Base-by-base conservation (phyloP, 225 moss, liverwort and hornwort genomes). In the Pseudisothecium myosuroides region DNA sequence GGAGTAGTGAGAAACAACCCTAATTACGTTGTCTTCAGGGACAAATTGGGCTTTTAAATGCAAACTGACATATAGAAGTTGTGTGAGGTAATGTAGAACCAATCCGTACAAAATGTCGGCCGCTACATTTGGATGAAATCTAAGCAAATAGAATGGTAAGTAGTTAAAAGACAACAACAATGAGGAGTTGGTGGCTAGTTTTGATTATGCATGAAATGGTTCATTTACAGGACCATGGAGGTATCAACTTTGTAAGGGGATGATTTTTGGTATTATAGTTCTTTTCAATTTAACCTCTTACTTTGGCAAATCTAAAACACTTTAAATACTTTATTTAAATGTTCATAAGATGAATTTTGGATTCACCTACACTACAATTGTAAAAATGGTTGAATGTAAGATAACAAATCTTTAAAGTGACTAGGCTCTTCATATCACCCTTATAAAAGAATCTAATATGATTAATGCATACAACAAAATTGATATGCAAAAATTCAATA, bases 1-100 rank as follows among this genome's bases (percentile, higher is more conserved):
- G 0, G 24, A 0, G 0, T 23, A 39, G 4, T 13, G 14, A 69
- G 23, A 37, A 39, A 24, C 6, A 22, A 39, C 2, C 4, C 23
- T 39, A 24, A 39, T 69, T 12, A 22, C 39, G 24, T 39, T 69
- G 12, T 11, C 4, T 69, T 68, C 0, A 3, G 13, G 1, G 12
- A 39, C 13, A 69, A 69, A 69, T n/a, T 67, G 4, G 17, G 4
- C 21, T 37, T 12, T 3, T 3, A n/a, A 22, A 68, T 68, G n/a
- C 7, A 69, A 39, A 69, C 13, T 69, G 39, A 23, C 13, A 39
- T 39, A 39, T 39, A 0, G 14, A 39, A 39, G 39, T 69, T 39
- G 4, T 39, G 0, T 14, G 2, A 39, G 22, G 13, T 69, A 39
- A 23, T 23, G 13, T 39, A 11, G 39, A 69, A 22, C 69, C 23